Conservation (phyloP, 2,329 filamentous ascomycete genomes). For the Diplodia scrobiculata region DNA sequence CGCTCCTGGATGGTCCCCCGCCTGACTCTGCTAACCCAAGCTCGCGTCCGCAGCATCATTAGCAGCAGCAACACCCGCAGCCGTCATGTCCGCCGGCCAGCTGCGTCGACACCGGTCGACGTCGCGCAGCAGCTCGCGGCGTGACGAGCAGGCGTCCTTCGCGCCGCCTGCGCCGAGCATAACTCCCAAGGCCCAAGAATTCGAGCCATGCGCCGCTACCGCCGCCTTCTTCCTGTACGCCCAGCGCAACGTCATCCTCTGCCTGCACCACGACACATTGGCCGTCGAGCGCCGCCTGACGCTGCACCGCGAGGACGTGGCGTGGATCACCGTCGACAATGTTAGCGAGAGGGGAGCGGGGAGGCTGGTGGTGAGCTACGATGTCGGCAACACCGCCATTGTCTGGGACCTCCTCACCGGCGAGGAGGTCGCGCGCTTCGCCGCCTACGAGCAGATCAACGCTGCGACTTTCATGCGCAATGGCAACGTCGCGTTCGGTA, state of each 20-base stretch:
- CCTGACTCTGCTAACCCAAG: conserved; percentile 33
- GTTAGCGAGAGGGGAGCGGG: conserved; percentile 84
- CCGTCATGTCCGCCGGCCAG: conserved; percentile 50
- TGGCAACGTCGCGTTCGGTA: conserved; percentile 95
- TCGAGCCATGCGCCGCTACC: conserved; percentile 88
- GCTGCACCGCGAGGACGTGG: conserved; percentile 78
- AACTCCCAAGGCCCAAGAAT: conserved; percentile 55
- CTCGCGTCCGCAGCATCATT: conserved; percentile 33
- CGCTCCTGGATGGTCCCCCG: conserved; percentile 23
- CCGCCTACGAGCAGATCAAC: conserved; percentile 82
- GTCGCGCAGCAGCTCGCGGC: conserved; percentile 44
- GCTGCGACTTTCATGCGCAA: conserved; percentile 95
- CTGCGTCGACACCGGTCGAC: conserved; percentile 47
- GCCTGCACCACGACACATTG: conserved; percentile 88
- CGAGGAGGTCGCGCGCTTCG: conserved; percentile 86
- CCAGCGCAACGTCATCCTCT: conserved; percentile 77
- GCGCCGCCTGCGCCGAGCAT: conserved; percentile 48
- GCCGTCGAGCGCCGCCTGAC: conserved; percentile 85
- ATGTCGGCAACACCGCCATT: conserved; percentile 85
- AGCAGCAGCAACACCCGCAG: conserved; percentile 37
- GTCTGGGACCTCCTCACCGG: conserved; percentile 96
- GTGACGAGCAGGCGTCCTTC: conserved; percentile 35
- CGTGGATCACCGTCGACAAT: conserved; percentile 85
- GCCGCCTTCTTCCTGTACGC: conserved; percentile 88
- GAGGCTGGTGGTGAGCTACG: conserved; percentile 87